Evolutionary conservation across 441 rosid species (phyloP), one percentile per base, ranked within the genome.

Genomic region (Macaranga tanarius): DNA sequence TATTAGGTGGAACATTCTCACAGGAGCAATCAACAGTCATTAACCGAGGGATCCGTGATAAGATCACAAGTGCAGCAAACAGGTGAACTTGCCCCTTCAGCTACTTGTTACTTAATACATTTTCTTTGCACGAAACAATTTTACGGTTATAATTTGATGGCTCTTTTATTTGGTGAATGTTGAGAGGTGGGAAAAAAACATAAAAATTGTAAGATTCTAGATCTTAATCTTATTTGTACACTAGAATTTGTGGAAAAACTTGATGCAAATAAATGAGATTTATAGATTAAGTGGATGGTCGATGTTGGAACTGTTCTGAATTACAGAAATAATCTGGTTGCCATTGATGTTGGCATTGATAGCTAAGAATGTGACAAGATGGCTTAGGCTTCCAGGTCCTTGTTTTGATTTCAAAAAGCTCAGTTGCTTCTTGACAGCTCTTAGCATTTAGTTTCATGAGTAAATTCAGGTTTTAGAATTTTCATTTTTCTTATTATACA

Each of bases 51-150:
- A 83, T 87, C 61, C 88, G 90, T 63, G 98, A 93, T 76, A 93
- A 86, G 90, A 92, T 96, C 51, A 85, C 97, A 13, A 90, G 87
- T 79, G 94, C 98, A n/a, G 92, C 92, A 65, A 95, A 93, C 89
- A 89, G 97, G 98, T 88, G 48, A 75, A 48, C 76, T 82, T 73
- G 62, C 71, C 63, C 51, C 56, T 25, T 54, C 26, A 54, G 57
- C 20, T 34, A 19, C 23, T 51, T 19, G 64, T 11, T 26, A 5
- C 15, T n/a, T 55, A 56, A 73, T 50, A 54, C 54, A 26, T 47
- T 50, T 62, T 54, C 47, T 23, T 55, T 63, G 75, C 56, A 45
- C 55, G 31, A 72, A 19, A 72, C 0, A 62, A 22, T 38, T 7
- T 28, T 34, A 13, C 55, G 17, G 19, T 50, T 45, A 50, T 38